Percentiles rank a stretch among this genome's conserved stretches.
These are phyloP conservation scores for Chlamydomonas reinhardtii DNA, from an alignment of 163 green algal species.

Conservation along the genomic window DNA sequence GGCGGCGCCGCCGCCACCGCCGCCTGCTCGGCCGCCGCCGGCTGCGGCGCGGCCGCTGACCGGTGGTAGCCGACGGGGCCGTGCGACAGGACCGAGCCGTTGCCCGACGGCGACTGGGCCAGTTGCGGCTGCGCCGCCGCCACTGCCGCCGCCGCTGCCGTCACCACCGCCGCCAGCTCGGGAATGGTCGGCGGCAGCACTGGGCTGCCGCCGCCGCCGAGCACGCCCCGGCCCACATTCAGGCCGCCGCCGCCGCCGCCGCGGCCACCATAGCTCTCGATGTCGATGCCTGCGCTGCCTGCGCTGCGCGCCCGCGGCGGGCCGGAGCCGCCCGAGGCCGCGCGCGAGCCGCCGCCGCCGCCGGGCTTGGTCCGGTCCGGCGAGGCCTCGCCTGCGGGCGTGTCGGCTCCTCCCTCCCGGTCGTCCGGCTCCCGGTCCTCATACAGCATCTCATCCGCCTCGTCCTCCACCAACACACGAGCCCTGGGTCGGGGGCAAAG, in stretches of 20 bases:
- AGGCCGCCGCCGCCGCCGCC: no score
- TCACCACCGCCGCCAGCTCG: no score
- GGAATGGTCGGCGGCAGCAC: not conserved
- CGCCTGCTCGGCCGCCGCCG: no score
- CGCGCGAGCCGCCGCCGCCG: not conserved
- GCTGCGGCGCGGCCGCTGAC: no score
- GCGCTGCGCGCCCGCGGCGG: no score
- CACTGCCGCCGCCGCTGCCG: no score
- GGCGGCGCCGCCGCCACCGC: no score
- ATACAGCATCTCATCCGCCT: constrained; percentile 38
- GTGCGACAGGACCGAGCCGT: not conserved
- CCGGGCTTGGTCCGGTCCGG: not conserved
- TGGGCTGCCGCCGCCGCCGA: no score
- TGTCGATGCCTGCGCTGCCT: not conserved
- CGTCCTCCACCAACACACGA: constrained; percentile 17
- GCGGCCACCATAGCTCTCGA: no score
- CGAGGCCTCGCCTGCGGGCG: not conserved
- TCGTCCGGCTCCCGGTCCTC: constrained; percentile 35
- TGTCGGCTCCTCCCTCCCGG: not conserved
- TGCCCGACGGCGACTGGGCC: not conserved
- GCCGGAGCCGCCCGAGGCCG: no score
- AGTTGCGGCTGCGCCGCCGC: no score
- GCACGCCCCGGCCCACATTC: no score
- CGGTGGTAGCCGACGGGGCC: not conserved
- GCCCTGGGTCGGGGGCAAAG: not conserved